Conservation (phyloP, 2,329 filamentous ascomycete species). For the Fusarium sp. region DNA sequence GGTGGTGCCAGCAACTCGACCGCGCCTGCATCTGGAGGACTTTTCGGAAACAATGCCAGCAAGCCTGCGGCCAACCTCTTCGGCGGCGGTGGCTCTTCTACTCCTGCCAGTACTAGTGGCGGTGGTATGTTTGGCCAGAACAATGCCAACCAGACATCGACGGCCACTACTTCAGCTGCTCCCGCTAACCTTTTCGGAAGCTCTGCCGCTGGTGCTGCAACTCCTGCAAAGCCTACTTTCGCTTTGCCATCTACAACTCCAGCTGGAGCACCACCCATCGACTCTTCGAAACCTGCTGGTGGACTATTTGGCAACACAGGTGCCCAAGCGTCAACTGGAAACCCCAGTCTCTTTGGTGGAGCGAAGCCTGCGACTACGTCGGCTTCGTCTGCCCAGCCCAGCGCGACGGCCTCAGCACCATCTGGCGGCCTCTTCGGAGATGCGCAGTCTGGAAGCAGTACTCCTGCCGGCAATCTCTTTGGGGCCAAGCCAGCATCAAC, state of each 20-base stretch:
- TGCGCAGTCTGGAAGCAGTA: slow-evolving; percentile 46
- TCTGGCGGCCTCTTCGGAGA: slow-evolving; percentile 49
- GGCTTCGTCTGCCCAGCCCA: slow-evolving; percentile 26
- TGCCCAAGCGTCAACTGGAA: slow-evolving; percentile 35
- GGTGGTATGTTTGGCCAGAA: slow-evolving; percentile 44
- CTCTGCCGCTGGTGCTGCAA: slow-evolving; percentile 46
- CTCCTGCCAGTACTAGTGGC: slow-evolving; percentile 25
- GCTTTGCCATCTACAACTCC: slow-evolving; percentile 65
- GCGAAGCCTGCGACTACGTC: slow-evolving; percentile 44
- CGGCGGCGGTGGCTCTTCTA: slow-evolving; percentile 44
- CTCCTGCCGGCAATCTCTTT: slow-evolving; percentile 50
- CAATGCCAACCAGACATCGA: slow-evolving; percentile 36
- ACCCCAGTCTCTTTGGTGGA: slow-evolving; percentile 46
- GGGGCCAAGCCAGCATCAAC: slow-evolving; percentile 46
- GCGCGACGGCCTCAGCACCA: slow-evolving; percentile 31
- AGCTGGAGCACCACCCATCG: slow-evolving; percentile 63
- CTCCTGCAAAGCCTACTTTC: slow-evolving; percentile 60
- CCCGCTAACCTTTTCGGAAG: slow-evolving; percentile 48
- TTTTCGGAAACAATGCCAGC: slow-evolving; percentile 47
- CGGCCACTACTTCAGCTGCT: slow-evolving; percentile 42
- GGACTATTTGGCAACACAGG: slow-evolving; percentile 40
- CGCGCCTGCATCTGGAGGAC: slow-evolving; percentile 44
- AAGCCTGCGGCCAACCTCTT: slow-evolving; percentile 43
- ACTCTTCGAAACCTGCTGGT: slow-evolving; percentile 45
- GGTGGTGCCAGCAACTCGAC: slow-evolving; percentile 38